Evolutionary conservation across 306 rosid species (phyloP).

Genomic region (Trifolium subterraneum): DNA sequence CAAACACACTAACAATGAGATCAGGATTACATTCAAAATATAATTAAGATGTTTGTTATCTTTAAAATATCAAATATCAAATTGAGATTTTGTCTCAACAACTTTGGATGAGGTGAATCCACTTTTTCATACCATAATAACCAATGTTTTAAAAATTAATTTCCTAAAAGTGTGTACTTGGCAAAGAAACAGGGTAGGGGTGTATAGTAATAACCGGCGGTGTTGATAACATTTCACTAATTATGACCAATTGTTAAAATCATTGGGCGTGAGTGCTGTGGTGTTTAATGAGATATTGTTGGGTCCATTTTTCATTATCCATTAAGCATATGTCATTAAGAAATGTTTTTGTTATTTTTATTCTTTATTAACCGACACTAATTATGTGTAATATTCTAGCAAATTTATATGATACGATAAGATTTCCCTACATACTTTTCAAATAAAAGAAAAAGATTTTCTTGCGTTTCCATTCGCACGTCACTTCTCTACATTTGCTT

Average conservation of each 20-base stretch:
- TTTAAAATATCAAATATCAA: too few relatives aligned
- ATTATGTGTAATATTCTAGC: conserved; percentile 32
- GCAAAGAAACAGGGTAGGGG: not conserved
- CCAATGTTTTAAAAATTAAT: too few relatives aligned
- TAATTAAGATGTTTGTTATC: too few relatives aligned
- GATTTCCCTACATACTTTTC: conserved; percentile 28
- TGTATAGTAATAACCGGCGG: not conserved
- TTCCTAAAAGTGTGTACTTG: not conserved
- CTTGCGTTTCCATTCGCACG: conserved; percentile 22
- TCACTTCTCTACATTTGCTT: conserved; percentile 4
- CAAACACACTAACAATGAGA: too few relatives aligned
- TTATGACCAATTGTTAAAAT: conserved; percentile 28
- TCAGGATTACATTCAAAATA: too few relatives aligned
- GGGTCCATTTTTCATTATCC: conserved; percentile 30
- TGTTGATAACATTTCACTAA: not conserved
- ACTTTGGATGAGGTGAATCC: too few relatives aligned
- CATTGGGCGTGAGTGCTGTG: conserved; percentile 31
- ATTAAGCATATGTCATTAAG: conserved; percentile 23
- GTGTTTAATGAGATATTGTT: conserved; percentile 29
- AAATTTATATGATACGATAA: conserved; percentile 42
- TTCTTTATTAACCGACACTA: conserved; percentile 29
- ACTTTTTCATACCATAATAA: too few relatives aligned
- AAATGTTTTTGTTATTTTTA: not conserved
- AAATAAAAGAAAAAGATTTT: conserved; percentile 29
- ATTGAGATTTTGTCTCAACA: too few relatives aligned